Conservation (phyloP, 202 grass and related monocot genomes). For the Bolboschoenoplectus hybrid region DNA sequence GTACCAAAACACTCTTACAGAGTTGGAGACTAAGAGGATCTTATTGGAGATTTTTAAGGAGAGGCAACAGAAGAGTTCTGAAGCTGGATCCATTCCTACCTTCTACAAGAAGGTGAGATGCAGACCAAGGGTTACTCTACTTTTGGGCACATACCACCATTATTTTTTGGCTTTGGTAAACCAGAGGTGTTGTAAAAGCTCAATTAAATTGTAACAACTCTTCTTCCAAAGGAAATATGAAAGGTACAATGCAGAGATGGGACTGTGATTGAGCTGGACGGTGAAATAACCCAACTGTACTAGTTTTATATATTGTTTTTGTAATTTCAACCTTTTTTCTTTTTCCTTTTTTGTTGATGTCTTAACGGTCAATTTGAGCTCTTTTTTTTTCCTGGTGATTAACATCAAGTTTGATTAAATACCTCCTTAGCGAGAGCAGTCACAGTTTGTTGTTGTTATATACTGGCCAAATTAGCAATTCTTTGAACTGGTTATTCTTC, state of each 20-base stretch:
- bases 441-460: neutral
- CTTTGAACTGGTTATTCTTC: neutral
- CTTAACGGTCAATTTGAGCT: neutral
- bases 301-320: slow-evolving; percentile 24
- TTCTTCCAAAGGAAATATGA: slow-evolving; percentile 1
- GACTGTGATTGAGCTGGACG: neutral
- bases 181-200: neutral
- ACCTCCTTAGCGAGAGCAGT: neutral
- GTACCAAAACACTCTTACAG: slow-evolving; percentile 41
- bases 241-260: neutral
- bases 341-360: neutral
- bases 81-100: slow-evolving; percentile 97
- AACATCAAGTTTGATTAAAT: neutral
- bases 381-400: too few relatives aligned
- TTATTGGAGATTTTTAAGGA: slow-evolving; percentile 98
- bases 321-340: neutral
- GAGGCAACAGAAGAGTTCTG: slow-evolving; percentile 77
- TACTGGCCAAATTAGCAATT: neutral
- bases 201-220: neutral
- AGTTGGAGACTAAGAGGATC: slow-evolving; percentile 97
- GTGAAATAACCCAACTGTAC: neutral
- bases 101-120: slow-evolving; percentile 94
- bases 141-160: neutral
- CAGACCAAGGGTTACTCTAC: neutral
- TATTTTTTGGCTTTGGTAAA: neutral